Evolutionary conservation across 176 grass and related monocot species (phyloP).

Genomic region (Rhynchospora tenuis): DNA sequence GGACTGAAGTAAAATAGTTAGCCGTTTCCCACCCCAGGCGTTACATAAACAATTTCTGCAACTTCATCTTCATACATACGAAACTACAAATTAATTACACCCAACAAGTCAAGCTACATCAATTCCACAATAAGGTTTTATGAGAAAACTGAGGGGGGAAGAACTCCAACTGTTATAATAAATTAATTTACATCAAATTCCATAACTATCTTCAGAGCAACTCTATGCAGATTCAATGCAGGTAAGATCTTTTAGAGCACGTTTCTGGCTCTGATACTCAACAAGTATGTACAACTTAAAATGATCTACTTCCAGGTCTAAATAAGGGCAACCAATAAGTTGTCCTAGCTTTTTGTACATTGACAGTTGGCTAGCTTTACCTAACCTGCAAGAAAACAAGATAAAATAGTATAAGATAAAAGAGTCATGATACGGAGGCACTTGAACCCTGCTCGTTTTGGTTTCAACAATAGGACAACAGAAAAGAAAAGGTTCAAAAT

Average conservation of each 20-base stretch:
- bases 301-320: constrained; percentile 13
- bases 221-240: not conserved
- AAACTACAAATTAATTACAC: not conserved
- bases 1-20: not conserved
- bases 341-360: constrained; percentile 1
- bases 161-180: not conserved
- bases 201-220: not conserved
- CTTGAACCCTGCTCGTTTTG: not conserved
- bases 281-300: constrained; percentile 18
- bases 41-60: not conserved
- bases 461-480: not conserved
- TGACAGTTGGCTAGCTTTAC: not conserved
- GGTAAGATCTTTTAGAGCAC: not conserved
- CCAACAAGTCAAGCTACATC: too few relatives aligned
- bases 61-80: not conserved
- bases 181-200: constrained; percentile 22
- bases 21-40: not conserved
- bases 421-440: too few relatives aligned
- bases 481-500: not conserved
- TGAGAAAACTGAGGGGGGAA: not conserved
- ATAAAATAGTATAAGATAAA: not conserved
- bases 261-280: not conserved
- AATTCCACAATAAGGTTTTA: too few relatives aligned
- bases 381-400: constrained; percentile 7
- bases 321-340: constrained; percentile 8